Base-by-base conservation (phyloP, 306 rosid species). In the Lotus japonicus region DNA sequence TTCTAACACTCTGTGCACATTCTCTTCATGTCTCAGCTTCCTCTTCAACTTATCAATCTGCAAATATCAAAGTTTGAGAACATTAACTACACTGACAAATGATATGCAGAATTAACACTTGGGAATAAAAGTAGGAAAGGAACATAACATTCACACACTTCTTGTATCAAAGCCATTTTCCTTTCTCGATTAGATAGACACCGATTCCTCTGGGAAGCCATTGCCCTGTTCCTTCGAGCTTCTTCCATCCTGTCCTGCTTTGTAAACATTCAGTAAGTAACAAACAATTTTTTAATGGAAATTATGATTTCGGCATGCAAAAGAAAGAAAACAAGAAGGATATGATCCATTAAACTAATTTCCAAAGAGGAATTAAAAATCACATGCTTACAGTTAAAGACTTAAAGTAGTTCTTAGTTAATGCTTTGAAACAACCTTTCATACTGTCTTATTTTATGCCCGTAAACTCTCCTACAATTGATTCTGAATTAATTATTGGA, bases 1-100 rank as follows among this genome's bases (percentile, higher is more conserved):
- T 70, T 92, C 98, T 58, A 92, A 83, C 12, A 88, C 98, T 80
- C 88, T 92, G 11, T 92, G 98, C 13, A 92, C 91, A 81, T 92
- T 90, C 70, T 92, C 98, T 86, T 92, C 97, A 71, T 88, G 96
- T 71, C 96, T 90, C 11, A 92, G 98, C 81, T 90, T 92, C 82
- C 81, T 92, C 88, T 92, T 92, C 81, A 92, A 83, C 79, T 83
- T 90, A 66, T 90, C 96, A 77, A 92, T 97, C 97, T 92, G 82
- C 70, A 65, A 26, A 7, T 11, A 7, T 1, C 15, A 48, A 69
- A 74, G 15, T 59, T 58, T 15, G 64, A 52, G 70, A 44, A 44
- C 54, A 18, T 21, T 65, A 39, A 18, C 65, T 51, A 35, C 42
- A 46, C 41, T 45, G 42, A 64, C 7, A 59, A 74, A 33, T 28